Evolutionary conservation across 345 rosid species (phyloP).

Genomic region (Acer saccharum): DNA sequence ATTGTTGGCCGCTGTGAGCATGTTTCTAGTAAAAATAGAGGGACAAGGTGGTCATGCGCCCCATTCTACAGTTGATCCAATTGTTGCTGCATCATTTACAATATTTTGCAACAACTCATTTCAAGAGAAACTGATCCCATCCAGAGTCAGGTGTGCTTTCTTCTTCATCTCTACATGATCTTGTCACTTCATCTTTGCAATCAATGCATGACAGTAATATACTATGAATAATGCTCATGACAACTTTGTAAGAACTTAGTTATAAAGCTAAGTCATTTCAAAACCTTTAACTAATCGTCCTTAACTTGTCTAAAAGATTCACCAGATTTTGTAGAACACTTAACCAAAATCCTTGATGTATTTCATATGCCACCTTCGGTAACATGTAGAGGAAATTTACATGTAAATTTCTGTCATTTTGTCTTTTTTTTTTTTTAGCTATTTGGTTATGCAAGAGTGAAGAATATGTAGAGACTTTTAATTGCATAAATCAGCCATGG

Average conservation of each 20-base stretch:
- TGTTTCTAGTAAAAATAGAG: conserved; percentile 59
- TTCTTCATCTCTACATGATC: background rate
- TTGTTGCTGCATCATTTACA: conserved; percentile 64
- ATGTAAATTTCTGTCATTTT: too few species aligned
- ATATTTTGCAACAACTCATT: conserved; percentile 70
- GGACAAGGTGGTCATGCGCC: conserved; percentile 65
- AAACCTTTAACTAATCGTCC: background rate
- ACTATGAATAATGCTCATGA: background rate
- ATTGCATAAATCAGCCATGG: background rate
- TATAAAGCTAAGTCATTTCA: background rate
- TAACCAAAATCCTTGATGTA: background rate
- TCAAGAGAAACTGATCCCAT: conserved; percentile 89
- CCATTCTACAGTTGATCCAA: conserved; percentile 58
- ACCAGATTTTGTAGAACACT: background rate
- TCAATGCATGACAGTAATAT: background rate
- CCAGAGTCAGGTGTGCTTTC: conserved; percentile 44
- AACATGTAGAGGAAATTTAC: background rate
- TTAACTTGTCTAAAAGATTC: background rate
- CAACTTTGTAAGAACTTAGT: background rate
- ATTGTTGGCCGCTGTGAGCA: conserved; percentile 51
- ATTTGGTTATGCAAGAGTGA: too few species aligned
- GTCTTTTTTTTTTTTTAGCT: too few species aligned
- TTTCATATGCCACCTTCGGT: background rate
- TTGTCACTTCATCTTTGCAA: background rate
- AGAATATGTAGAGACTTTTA: background rate